phyloP scores from a whole-genome alignment of 345 rosid genomes.

The Abelmoschus esculentus region DNA sequence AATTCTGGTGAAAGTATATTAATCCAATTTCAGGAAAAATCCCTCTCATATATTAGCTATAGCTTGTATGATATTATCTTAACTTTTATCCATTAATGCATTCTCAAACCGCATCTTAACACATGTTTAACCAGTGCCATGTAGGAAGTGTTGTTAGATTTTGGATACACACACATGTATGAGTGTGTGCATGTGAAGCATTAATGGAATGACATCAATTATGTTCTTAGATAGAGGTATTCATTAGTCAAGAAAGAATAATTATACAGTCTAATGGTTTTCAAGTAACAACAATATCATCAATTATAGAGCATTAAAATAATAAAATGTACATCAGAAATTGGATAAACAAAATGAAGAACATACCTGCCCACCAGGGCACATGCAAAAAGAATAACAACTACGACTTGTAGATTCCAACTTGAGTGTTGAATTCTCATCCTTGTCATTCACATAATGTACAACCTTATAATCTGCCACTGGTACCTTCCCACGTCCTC shows the following conservation, averaged over 20 bases:
- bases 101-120: background rate
- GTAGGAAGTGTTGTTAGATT: background rate
- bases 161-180: background rate
- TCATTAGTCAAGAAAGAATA: no score
- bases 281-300: background rate
- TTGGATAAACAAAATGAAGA: background rate
- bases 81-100: background rate
- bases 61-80: no score
- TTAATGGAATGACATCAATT: background rate
- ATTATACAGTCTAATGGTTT: background rate
- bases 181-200: no score
- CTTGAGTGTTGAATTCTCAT: slow-evolving; percentile 22
- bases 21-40: no score
- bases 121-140: background rate
- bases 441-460: slow-evolving; percentile 40
- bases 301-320: no score
- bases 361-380: slow-evolving; percentile 97
- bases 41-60: no score
- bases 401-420: slow-evolving; percentile 33
- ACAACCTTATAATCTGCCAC: slow-evolving; percentile 93
- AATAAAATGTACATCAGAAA: no score
- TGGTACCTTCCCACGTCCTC: slow-evolving; percentile 88
- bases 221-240: no score
- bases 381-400: slow-evolving; percentile 99
- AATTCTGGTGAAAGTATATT: no score